Evolutionary conservation across 306 rosid species (phyloP), one percentile per base, ranked within the genome.

Genomic region (Gastrolobium villosum): DNA sequence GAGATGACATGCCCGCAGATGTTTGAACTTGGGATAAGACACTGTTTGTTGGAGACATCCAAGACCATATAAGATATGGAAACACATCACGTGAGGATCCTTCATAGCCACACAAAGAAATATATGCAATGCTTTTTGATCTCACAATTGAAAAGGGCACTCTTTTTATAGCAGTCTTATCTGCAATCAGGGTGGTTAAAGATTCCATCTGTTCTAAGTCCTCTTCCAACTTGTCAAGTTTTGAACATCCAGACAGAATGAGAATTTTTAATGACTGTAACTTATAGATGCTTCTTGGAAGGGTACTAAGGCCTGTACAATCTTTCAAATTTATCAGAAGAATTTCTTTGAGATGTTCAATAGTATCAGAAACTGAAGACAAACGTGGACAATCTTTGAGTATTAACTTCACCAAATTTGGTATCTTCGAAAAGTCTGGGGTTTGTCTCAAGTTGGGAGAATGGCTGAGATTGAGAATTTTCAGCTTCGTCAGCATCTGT

Each of bases 381-480:
- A 87, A 53, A 1, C 72, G 13, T 31, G 66, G n/a, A 53, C 88
- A 84, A 52, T 80, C 61, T 31, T 52, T 15, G 2, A 84, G 84
- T 39, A 59, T 10, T 14, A 87, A 32, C 28, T 66, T 75, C 62
- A 70, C 61, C 20, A 87, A 83, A 35, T 70, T 78, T 0, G 86
- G 90, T n/a, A 87, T 5, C 0, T 53, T 65, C 8, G 79, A 75
- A 9, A 84, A 87, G 53, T 81, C 83, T 0, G 90, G 88, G 0
- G 81, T 81, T 14, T 6, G n/a, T 35, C 5, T 60, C 28, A 87
- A 35, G 36, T 54, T 11, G 30, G 8, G 31, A 2, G 81, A 87
- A 59, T 81, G 78, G 30, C 86, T 79, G 1, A 87, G 81, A 72
- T 87, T 81, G 1, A 86, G 61, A 52, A 75, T 35, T 75, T 82